These are phyloP conservation scores for Saussurea involucrata DNA, from an alignment of 129 eudicot species.

Conservation along the genomic window DNA sequence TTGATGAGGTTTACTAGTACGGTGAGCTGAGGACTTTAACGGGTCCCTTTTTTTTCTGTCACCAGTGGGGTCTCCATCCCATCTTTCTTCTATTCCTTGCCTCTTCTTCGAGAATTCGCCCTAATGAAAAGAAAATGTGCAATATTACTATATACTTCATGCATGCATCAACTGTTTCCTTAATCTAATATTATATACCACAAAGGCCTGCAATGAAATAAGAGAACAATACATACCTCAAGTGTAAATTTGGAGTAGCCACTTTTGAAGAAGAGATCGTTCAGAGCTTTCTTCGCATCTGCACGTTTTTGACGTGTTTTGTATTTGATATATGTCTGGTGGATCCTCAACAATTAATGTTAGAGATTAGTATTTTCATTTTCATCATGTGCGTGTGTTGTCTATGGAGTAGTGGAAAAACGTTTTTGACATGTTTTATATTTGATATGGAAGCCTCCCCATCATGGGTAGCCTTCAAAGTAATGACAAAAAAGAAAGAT, in stretches of 20 bases:
- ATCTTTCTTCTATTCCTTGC: conserved; percentile 16
- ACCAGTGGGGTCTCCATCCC: conserved; percentile 24
- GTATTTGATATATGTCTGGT: conserved; percentile 57
- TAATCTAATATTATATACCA: background rate
- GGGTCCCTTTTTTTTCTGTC: conserved; percentile 35
- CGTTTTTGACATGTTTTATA: no score
- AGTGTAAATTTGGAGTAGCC: conserved; percentile 39
- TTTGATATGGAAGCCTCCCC: conserved; percentile 2
- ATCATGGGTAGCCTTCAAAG: background rate
- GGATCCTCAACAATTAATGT: background rate
- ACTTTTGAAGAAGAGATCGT: conserved; percentile 37
- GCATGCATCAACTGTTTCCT: background rate
- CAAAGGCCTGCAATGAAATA: background rate
- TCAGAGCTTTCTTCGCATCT: conserved; percentile 73
- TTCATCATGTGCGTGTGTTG: background rate
- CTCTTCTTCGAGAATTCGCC: conserved; percentile 21
- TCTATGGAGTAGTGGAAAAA: background rate
- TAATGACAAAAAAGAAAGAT: background rate
- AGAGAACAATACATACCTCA: conserved; percentile 42
- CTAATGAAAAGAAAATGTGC: conserved; percentile 6
- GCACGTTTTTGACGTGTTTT: conserved; percentile 75
- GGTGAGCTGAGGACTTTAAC: conserved; percentile 41
- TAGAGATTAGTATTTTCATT: background rate
- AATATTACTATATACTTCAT: background rate
- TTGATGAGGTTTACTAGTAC: conserved; percentile 33